These are phyloP conservation scores for Stenogyne calaminthoides DNA, from an alignment of 305 asterid species.

Conservation along the genomic window DNA sequence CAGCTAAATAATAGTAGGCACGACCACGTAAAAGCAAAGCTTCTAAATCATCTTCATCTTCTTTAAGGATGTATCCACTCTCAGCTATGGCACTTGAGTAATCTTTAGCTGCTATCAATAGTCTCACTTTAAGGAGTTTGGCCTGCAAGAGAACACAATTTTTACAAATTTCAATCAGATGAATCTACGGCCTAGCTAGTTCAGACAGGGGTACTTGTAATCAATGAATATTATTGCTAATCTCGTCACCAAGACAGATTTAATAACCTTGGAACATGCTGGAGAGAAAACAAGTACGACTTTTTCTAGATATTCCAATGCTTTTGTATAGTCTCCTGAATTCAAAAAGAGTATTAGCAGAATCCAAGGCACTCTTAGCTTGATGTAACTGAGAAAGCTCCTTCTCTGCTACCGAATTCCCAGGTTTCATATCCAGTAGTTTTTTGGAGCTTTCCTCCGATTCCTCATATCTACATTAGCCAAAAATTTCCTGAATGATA, in stretches of 20 bases:
- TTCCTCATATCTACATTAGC: slow-evolving; percentile 85
- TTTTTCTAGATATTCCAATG: slow-evolving; percentile 72
- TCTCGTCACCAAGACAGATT: neutral
- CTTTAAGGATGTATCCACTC: slow-evolving; percentile 83
- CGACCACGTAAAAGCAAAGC: slow-evolving; percentile 93
- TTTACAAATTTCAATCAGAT: slow-evolving; percentile 12
- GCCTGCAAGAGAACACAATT: slow-evolving; percentile 55
- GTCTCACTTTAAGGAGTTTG: slow-evolving; percentile 75
- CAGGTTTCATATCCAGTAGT: slow-evolving; percentile 78
- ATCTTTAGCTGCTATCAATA: slow-evolving; percentile 67
- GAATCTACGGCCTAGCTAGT: neutral
- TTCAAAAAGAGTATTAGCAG: slow-evolving; percentile 65
- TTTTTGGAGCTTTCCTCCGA: slow-evolving; percentile 77
- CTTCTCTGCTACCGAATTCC: slow-evolving; percentile 74
- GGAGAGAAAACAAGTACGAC: slow-evolving; percentile 94
- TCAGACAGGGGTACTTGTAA: neutral
- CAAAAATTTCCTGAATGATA: slow-evolving; percentile 53
- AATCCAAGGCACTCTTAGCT: slow-evolving; percentile 71
- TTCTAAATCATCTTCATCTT: slow-evolving; percentile 78
- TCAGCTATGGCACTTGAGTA: slow-evolving; percentile 81
- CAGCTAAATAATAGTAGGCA: slow-evolving; percentile 92
- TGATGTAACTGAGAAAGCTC: slow-evolving; percentile 84
- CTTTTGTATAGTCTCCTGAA: slow-evolving; percentile 68
- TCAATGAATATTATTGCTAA: neutral
- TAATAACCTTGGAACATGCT: slow-evolving; percentile 79